Evolutionary conservation across 805 yeast species (phyloP).

Genomic region (Candida maesae): DNA sequence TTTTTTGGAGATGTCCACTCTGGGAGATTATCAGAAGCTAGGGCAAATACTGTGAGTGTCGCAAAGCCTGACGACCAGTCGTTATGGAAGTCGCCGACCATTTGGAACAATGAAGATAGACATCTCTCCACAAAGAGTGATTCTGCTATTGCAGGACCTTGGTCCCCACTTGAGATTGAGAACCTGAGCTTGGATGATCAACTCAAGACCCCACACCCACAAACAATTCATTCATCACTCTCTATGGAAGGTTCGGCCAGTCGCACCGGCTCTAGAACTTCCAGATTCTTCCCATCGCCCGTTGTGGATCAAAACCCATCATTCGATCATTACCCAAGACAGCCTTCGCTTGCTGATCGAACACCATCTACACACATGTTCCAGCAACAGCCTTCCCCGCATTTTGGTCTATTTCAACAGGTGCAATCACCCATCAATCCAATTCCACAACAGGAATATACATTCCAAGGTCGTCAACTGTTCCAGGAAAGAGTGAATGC

Average conservation of each 20-base stretch:
- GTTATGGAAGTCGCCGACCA: conserved; percentile 21
- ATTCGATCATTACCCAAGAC: conserved; percentile 17
- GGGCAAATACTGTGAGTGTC: not conserved
- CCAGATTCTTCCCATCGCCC: conserved; percentile 28
- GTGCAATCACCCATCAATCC: not conserved
- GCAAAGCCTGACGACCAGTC: conserved; percentile 5
- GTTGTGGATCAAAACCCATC: conserved; percentile 17
- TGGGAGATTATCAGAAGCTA: not conserved
- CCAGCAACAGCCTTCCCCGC: conserved; percentile 7
- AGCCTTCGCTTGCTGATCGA: conserved; percentile 9
- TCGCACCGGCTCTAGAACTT: conserved; percentile 14
- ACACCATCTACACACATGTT: conserved; percentile 1
- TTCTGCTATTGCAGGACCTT: conserved; percentile 21
- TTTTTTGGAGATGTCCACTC: conserved; percentile 2
- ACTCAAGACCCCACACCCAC: conserved; percentile 4
- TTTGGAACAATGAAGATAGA: conserved; percentile 26
- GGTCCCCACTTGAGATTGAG: conserved; percentile 27
- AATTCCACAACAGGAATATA: not conserved
- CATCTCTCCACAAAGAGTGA: conserved; percentile 26
- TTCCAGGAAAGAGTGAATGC: not conserved
- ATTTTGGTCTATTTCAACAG: conserved; percentile 3
- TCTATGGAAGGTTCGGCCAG: conserved; percentile 2
- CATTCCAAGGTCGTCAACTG: not conserved
- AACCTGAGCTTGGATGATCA: conserved; percentile 19
- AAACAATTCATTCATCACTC: not conserved